A percentile compares a stretch with the other conserved stretches of the same genome.
These are phyloP conservation scores for Hordeum vulgare DNA, from an alignment of 176 grass and related monocot genomes.

Conservation along the genomic window DNA sequence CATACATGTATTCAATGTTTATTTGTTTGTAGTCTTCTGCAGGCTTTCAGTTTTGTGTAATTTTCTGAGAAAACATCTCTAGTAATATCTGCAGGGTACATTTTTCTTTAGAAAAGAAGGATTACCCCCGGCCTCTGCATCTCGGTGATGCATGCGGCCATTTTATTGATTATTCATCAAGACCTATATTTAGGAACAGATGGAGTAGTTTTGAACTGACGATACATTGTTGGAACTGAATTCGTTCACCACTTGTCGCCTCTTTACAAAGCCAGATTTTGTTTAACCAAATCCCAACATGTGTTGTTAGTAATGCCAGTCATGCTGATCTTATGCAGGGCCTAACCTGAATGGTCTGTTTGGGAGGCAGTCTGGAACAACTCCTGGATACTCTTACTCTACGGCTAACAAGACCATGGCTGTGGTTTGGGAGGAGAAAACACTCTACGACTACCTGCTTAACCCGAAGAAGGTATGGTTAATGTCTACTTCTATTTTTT, in stretches of 20 bases:
- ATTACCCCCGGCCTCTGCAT: too few relatives aligned
- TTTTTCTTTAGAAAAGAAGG: too few relatives aligned
- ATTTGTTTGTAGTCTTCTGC: background rate
- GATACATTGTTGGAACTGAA: background rate
- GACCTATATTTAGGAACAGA: too few relatives aligned
- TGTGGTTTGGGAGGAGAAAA: conserved; percentile 80
- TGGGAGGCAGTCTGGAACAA: conserved; percentile 86
- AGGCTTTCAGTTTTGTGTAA: background rate
- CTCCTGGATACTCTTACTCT: conserved; percentile 75
- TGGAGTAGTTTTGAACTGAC: background rate
- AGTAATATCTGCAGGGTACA: background rate
- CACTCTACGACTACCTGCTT: conserved; percentile 81
- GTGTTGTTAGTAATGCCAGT: background rate
- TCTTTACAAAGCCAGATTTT: background rate
- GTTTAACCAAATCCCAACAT: background rate
- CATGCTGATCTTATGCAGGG: conserved; percentile 27
- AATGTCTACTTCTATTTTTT: background rate
- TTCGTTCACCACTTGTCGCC: background rate
- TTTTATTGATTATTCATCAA: too few relatives aligned
- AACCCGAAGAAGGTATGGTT: conserved; percentile 78
- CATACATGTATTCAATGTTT: background rate
- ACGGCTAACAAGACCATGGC: conserved; percentile 84
- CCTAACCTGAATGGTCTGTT: conserved; percentile 92
- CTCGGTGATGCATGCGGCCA: too few relatives aligned
- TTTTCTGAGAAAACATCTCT: background rate